Percentiles rank a stretch among this genome's conserved stretches.
Conservation (phyloP, 1,284 basidiomycete species). For the Apiotrichum veenhuisii region DNA sequence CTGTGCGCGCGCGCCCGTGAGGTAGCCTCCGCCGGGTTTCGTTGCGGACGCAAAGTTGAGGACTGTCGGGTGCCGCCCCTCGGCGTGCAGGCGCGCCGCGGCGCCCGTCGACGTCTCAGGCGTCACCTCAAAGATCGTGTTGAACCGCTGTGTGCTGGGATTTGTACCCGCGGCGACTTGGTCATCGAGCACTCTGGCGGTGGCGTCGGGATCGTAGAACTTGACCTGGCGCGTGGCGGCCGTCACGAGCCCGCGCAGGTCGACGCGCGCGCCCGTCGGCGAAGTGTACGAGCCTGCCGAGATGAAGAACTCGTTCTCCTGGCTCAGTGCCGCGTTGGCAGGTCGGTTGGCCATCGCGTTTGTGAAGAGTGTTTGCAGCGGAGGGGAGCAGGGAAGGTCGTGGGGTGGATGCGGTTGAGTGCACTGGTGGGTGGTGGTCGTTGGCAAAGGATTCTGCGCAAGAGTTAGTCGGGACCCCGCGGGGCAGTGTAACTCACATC, state of each 20-base stretch:
- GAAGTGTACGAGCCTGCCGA: conserved; percentile 3
- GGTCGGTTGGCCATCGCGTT: background rate
- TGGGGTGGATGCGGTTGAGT: no score
- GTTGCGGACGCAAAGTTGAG: conserved; percentile 21
- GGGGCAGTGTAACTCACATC: no score
- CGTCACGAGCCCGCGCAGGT: conserved; percentile 5
- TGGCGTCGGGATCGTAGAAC: conserved; percentile 5
- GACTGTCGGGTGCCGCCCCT: conserved; percentile 1
- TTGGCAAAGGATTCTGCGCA: no score
- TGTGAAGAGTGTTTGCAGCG: background rate
- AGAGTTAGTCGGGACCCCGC: no score
- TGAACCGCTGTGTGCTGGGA: background rate
- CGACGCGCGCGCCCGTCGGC: background rate
- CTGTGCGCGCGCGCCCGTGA: conserved; percentile 16
- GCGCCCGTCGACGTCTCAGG: conserved; percentile 13
- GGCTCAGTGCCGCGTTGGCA: conserved; percentile 2
- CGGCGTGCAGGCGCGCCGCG: conserved; percentile 7
- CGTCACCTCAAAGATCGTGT: conserved; percentile 4
- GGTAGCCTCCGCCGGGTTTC: conserved; percentile 19
- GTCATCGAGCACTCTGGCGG: background rate
- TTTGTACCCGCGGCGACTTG: background rate
- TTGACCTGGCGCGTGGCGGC: background rate
- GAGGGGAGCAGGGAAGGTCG: background rate
- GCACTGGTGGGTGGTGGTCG: background rate
- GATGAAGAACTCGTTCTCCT: conserved; percentile 12